Conservation (phyloP, 1,284 basidiomycete genomes). For the Agroathelia rolfsii region DNA sequence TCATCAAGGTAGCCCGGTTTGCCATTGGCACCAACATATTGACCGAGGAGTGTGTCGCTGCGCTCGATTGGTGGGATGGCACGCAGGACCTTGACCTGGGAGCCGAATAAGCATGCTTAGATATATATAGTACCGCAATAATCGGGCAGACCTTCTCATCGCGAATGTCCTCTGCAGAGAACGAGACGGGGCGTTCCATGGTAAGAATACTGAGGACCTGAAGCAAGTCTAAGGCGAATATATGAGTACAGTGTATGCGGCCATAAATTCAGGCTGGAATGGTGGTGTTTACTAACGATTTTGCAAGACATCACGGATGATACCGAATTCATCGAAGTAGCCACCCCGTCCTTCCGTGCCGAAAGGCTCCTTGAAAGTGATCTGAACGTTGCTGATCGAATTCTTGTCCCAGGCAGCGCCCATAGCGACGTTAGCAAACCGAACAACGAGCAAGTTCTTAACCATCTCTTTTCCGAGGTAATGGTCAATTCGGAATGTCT, state of each 20-base stretch:
- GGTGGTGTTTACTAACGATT: conserved; percentile 63
- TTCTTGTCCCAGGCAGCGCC: conserved; percentile 88
- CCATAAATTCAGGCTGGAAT: conserved; percentile 8
- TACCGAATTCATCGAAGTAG: conserved; percentile 98
- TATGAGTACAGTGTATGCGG: conserved; percentile 9
- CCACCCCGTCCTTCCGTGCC: conserved; percentile 95
- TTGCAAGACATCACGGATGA: conserved; percentile 92
- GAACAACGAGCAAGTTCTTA: conserved; percentile 89
- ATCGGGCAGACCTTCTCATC: conserved; percentile 76
- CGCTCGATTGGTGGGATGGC: conserved; percentile 75
- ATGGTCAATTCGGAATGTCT: conserved; percentile 97
- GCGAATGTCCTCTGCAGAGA: conserved; percentile 90
- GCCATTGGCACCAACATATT: conserved; percentile 80
- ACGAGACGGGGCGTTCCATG: conserved; percentile 97
- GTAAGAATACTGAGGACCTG: conserved; percentile 88
- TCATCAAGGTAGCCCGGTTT: conserved; percentile 98
- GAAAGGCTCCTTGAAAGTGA: conserved; percentile 97
- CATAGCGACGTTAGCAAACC: conserved; percentile 88
- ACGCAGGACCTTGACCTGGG: conserved; percentile 87
- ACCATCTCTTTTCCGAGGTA: conserved; percentile 99
- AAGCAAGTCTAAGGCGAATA: conserved; percentile 60
- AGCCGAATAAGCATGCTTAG: conserved; percentile 10
- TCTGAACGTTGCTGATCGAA: conserved; percentile 90
- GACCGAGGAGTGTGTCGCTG: conserved; percentile 80
- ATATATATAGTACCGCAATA: conserved; percentile 11